A percentile compares a stretch with the other conserved stretches of the same genome.
phyloP scores from a whole-genome alignment of 148 eudicot genomes.

The Persicaria tinctoria region DNA sequence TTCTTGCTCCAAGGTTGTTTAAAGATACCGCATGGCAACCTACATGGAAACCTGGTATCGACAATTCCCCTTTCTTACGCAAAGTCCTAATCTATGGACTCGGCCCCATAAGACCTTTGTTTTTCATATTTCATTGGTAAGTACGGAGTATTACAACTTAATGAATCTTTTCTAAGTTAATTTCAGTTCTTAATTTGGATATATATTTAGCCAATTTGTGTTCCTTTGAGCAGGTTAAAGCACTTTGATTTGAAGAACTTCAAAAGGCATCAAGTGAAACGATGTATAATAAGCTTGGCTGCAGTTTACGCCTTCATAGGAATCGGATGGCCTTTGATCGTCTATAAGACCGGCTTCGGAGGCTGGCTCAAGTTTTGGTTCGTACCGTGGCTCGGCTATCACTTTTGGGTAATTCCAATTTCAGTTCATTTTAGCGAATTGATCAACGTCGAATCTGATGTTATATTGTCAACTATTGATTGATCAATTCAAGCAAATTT shows the following conservation, averaged over 20 bases:
- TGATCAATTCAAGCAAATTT: conserved; percentile 2
- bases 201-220: background rate
- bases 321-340: conserved; percentile 84
- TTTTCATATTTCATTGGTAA: conserved; percentile 92
- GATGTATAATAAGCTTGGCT: conserved; percentile 84
- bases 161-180: background rate
- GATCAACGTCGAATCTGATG: no score
- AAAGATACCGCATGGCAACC: conserved; percentile 97
- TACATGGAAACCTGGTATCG: conserved; percentile 41
- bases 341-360: conserved; percentile 54
- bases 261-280: conserved; percentile 60
- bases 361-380: conserved; percentile 99
- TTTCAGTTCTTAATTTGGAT: background rate
- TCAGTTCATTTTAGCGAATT: no score
- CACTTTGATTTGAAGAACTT: conserved; percentile 72
- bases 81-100: conserved; percentile 70
- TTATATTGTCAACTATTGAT: no score
- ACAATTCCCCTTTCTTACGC: conserved; percentile 41
- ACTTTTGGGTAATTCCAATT: conserved; percentile 67
- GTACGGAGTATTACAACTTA: background rate
- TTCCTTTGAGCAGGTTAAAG: conserved; percentile 44
- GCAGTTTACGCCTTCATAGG: conserved; percentile 78
- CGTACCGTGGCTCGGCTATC: conserved; percentile 98
- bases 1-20: conserved; percentile 38
- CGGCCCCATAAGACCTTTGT: conserved; percentile 82